A percentile compares a stretch with the other conserved stretches of the same genome.
Conservation (phyloP, 768 basidiomycete species). For the Tricholoma saponaceum region DNA sequence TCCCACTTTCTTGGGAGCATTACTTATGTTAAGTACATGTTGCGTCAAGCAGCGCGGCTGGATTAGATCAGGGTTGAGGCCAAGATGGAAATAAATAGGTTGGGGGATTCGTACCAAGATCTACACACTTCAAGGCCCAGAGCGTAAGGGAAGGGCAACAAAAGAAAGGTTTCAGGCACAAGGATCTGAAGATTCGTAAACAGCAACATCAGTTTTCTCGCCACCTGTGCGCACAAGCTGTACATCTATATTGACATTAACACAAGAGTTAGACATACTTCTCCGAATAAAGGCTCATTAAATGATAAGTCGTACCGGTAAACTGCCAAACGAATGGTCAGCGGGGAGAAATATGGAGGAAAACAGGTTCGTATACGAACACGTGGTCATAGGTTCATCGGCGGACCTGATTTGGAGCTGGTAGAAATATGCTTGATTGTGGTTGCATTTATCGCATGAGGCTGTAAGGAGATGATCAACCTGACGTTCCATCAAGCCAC, state of each 20-base stretch:
- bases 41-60: too few species aligned
- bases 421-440: slow-evolving; percentile 85
- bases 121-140: too few species aligned
- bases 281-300: neutral
- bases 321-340: slow-evolving; percentile 32
- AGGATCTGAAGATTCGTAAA: neutral
- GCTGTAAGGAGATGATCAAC: slow-evolving; percentile 28
- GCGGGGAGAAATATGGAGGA: neutral
- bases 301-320: slow-evolving; percentile 45
- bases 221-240: slow-evolving; percentile 2
- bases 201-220: neutral
- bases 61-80: too few species aligned
- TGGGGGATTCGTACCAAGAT: too few species aligned
- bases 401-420: slow-evolving; percentile 95
- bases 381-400: slow-evolving; percentile 85
- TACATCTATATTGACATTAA: neutral
- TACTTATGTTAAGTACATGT: too few species aligned
- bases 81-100: too few species aligned
- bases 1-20: too few species aligned
- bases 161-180: neutral
- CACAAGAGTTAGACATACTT: neutral
- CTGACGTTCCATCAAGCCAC: neutral
- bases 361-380: slow-evolving; percentile 29
- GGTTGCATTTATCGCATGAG: slow-evolving; percentile 75
- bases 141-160: too few species aligned